phyloP scores from a whole-genome alignment of 177 flowering plant genomes.

The Vitis hybrid region DNA sequence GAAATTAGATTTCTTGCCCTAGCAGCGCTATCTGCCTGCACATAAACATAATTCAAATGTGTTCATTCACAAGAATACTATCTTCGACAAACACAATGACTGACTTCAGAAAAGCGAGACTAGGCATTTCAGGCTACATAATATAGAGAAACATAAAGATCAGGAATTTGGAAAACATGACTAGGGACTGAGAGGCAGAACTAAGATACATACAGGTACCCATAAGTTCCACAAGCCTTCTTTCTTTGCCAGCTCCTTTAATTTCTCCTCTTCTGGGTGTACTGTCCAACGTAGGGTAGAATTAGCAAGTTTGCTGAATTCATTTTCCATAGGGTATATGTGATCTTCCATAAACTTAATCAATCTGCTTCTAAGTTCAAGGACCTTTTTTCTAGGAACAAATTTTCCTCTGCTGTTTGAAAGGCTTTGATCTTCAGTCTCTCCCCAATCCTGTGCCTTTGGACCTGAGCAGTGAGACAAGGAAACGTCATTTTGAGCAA shows the following conservation, averaged over 20 bases:
- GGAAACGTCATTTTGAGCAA: constrained; percentile 6
- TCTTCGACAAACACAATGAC: not conserved
- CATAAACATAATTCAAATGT: constrained; percentile 4
- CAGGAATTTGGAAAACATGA: not conserved
- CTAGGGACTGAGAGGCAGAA: not conserved
- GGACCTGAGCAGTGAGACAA: constrained; percentile 21
- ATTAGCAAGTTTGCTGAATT: constrained; percentile 69
- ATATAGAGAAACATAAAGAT: not conserved
- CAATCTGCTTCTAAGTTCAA: constrained; percentile 58
- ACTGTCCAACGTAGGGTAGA: constrained; percentile 82
- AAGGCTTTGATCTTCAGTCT: constrained; percentile 22
- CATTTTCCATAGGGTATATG: constrained; percentile 86
- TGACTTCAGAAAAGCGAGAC: not conserved
- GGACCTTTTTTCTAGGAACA: constrained; percentile 58
- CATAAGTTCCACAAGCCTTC: constrained; percentile 96
- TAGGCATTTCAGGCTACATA: not conserved
- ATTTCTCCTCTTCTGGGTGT: constrained; percentile 90
- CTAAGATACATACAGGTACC: constrained; percentile 68
- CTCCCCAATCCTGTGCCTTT: constrained; percentile 21
- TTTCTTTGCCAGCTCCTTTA: constrained; percentile 81
- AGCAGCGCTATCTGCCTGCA: constrained; percentile 89
- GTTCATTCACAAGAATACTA: not conserved
- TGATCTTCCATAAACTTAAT: constrained; percentile 82
- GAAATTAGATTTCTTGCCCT: constrained; percentile 70
- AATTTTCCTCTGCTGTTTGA: constrained; percentile 51